A percentile compares a stretch with the other conserved stretches of the same genome.
These are phyloP conservation scores for Marsdenia floribunda DNA, from an alignment of 257 asterid genomes.

Conservation along the genomic window DNA sequence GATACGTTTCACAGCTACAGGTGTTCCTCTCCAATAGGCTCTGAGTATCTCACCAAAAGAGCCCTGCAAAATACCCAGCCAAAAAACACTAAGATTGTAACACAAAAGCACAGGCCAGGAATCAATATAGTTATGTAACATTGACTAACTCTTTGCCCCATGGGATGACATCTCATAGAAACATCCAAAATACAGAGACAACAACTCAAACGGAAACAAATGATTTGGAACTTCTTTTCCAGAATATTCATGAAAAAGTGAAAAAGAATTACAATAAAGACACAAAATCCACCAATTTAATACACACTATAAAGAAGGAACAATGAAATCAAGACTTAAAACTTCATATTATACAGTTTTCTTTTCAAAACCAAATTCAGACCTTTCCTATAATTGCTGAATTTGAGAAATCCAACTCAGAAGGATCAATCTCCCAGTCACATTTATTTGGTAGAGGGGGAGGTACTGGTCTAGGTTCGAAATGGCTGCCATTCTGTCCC, in stretches of 20 bases:
- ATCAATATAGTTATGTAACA: not conserved
- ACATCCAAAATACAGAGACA: not conserved
- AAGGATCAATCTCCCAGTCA: slow-evolving; percentile 96
- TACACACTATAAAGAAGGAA: not conserved
- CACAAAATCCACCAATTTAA: not conserved
- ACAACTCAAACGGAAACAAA: not conserved
- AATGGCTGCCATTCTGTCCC: slow-evolving; percentile 98
- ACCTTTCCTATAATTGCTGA: slow-evolving; percentile 84
- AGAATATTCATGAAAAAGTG: not conserved
- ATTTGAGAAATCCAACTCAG: slow-evolving; percentile 81
- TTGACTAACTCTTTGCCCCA: not conserved
- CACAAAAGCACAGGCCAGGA: not conserved
- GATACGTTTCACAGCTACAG: slow-evolving; percentile 92
- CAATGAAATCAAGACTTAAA: slow-evolving; percentile 2
- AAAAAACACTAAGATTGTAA: slow-evolving; percentile 17
- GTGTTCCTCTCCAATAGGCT: slow-evolving; percentile 97
- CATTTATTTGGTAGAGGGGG: slow-evolving; percentile 96
- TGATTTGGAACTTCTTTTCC: not conserved
- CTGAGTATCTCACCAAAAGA: slow-evolving; percentile 97
- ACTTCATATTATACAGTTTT: not conserved
- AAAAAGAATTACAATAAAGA: not conserved
- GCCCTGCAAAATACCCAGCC: slow-evolving; percentile 50
- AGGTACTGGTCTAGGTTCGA: slow-evolving; percentile 84
- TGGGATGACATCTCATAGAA: not conserved
- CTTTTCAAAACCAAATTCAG: slow-evolving; percentile 11